These are phyloP conservation scores for Oenanthe javanica DNA, from an alignment of 140 eudicot species.

Conservation along the genomic window DNA sequence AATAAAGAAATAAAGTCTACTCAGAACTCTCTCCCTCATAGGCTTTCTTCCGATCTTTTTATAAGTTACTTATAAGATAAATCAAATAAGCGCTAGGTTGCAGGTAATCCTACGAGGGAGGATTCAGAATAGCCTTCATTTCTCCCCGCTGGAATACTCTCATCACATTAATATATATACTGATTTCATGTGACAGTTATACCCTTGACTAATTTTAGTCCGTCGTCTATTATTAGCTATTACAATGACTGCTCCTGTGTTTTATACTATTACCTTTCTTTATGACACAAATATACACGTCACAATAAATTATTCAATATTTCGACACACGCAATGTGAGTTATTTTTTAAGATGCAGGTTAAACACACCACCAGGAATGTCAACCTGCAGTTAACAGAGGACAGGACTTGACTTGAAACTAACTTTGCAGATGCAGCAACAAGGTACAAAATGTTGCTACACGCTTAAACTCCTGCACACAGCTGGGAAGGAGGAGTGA, in stretches of 20 bases:
- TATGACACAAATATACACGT: too few relatives aligned
- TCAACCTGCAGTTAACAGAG: background rate
- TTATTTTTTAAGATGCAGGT: background rate
- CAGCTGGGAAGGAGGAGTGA: background rate
- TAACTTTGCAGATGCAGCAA: too few relatives aligned
- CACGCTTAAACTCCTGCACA: too few relatives aligned
- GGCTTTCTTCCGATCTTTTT: background rate
- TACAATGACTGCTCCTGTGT: background rate
- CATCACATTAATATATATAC: too few relatives aligned
- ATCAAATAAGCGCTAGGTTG: background rate
- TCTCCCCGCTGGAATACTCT: background rate
- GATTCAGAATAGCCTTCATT: background rate
- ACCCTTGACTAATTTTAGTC: background rate
- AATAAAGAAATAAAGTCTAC: background rate
- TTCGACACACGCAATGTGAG: background rate
- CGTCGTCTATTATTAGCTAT: background rate
- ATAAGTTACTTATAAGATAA: too few relatives aligned
- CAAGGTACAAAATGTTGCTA: too few relatives aligned
- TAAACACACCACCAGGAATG: background rate
- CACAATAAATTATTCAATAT: too few relatives aligned
- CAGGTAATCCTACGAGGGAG: background rate
- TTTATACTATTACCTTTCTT: too few relatives aligned
- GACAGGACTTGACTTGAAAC: background rate
- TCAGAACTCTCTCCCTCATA: constrained; percentile 16
- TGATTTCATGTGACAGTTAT: too few relatives aligned